Evolutionary conservation across 176 grass and related monocot species (phyloP), one percentile per base, ranked within the genome.

Genomic region (Oryza officinalis): DNA sequence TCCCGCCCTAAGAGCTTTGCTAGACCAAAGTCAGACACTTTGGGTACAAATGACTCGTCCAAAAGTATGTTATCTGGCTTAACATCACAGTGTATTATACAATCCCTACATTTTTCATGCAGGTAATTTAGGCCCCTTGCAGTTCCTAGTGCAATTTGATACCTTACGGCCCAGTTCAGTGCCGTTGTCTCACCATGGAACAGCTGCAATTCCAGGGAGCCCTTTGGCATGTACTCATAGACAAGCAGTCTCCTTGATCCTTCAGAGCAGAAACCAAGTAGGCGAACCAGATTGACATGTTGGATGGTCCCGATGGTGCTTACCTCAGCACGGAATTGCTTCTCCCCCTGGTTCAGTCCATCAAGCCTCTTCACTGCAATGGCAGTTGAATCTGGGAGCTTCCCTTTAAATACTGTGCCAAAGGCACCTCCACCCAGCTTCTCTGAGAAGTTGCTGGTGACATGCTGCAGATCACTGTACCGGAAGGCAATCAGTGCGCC

Each of bases 51-150:
- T 8, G 83, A 89, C 14, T 85, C 87, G 32, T 97, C 89, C 88
- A 97, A 86, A n/a, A 97, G 87, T 72, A 97, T 90, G 71, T 97
- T 97, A 33, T 97, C 94, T 35, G 94, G 94, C 79, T 97, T 97
- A 17, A 97, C 89, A 83, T 97, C 94, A 7, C 92, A 97, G 71
- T 94, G 94, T 82, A 97, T 94, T 38, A 97, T 97, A 89, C 89
- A 94, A 73, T 97, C 89, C 31, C 91, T 93, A 52, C 92, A 94
- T 73, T 97, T 86, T 63, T 94, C 92, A 52, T 97, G 92, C 13
- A 97, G 85, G 54, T 94, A 97, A 9, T 84, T 86, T 76, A 94
- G 83, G 6, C 94, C 94, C 81, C 94, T 94, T 63, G 89, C 92
- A 17, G 82, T 94, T 74, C 89, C 92, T 72, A 94, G 79, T 4